A percentile compares a stretch with the other conserved stretches of the same genome.
phyloP scores from a whole-genome alignment of 73 alveolate species.

The Paramecium biaurelia region DNA sequence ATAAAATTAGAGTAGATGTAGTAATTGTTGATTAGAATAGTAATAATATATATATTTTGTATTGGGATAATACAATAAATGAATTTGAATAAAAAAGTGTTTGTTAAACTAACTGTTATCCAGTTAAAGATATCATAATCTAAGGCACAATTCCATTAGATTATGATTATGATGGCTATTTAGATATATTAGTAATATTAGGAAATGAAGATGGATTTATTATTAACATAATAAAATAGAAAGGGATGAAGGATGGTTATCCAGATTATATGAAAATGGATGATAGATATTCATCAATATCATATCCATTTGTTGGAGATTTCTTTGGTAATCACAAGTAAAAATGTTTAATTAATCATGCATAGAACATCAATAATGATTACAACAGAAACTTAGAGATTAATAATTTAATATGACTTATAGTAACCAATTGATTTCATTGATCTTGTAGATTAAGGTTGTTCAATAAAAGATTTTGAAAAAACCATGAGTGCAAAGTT shows the following conservation, averaged over 20 bases:
- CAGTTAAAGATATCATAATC: not conserved
- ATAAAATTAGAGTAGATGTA: constrained; percentile 25
- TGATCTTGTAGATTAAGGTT: not conserved
- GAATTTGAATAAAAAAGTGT: not conserved
- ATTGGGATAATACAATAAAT: constrained; percentile 25
- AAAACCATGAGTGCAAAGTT: not conserved
- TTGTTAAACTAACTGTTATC: not conserved
- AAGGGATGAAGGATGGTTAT: not conserved
- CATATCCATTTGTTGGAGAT: constrained; percentile 38
- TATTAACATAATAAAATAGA: not conserved
- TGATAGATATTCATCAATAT: not conserved
- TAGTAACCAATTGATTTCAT: not conserved
- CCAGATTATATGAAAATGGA: not conserved
- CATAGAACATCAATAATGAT: constrained; percentile 23
- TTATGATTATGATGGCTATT: constrained; percentile 39
- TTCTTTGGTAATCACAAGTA: constrained; percentile 32
- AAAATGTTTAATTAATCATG: not conserved
- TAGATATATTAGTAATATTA: not conserved
- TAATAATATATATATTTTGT: not conserved
- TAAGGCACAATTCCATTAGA: constrained; percentile 12
- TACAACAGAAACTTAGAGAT: not conserved
- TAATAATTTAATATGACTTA: not conserved
- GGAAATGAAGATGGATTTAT: not conserved
- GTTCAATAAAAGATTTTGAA: not conserved
- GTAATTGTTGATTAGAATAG: not conserved